Evolutionary conservation across 306 rosid genomes (phyloP).

Genomic region (Cucurbita pepo): DNA sequence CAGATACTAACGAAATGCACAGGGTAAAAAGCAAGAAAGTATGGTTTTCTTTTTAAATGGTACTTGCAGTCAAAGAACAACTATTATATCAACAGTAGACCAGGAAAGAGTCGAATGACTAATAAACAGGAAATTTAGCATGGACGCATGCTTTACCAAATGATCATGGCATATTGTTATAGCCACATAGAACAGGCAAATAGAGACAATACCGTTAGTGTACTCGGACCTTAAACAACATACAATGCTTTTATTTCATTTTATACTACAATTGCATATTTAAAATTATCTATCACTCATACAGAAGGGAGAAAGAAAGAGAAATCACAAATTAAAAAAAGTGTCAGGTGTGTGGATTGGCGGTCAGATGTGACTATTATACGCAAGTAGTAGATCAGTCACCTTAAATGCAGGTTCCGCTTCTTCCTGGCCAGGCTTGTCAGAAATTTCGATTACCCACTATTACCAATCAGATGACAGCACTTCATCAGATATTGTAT

Average conservation of each 20-base stretch:
- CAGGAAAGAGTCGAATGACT: no score
- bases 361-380: not conserved
- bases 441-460: constrained; percentile 98
- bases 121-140: not conserved
- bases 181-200: not conserved
- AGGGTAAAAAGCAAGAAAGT: not conserved
- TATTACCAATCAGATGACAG: constrained; percentile 14
- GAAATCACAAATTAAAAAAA: not conserved
- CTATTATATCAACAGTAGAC: not conserved
- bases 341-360: not conserved
- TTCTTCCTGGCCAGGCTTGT: constrained; percentile 84
- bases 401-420: constrained; percentile 93
- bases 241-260: no score
- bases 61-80: not conserved
- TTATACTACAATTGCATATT: no score
- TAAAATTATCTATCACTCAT: no score
- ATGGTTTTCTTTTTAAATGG: not conserved
- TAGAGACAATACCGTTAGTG: not conserved
- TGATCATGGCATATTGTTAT: not conserved
- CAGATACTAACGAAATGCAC: not conserved
- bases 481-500: not conserved
- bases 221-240: not conserved
- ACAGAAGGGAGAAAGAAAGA: not conserved
- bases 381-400: constrained; percentile 15
- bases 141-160: not conserved